Conservation (phyloP, 768 basidiomycete species). For the Dacryopinax spathularia region DNA sequence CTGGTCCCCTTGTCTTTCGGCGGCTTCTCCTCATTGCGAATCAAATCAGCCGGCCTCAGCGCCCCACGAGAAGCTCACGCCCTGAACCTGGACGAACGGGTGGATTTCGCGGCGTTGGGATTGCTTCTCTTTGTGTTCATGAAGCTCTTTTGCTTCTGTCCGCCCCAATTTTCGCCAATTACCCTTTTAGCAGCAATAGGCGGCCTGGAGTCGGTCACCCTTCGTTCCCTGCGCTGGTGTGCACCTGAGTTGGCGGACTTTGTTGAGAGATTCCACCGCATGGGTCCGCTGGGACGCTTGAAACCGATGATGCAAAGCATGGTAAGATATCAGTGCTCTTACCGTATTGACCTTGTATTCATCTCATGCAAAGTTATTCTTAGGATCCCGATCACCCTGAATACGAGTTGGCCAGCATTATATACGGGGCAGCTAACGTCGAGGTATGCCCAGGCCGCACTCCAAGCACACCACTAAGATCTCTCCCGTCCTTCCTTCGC, state of each 20-base stretch:
- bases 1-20: neutral
- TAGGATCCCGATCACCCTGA: neutral
- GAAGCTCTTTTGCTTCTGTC: neutral
- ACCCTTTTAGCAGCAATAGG: neutral
- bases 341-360: neutral
- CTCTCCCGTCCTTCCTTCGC: neutral
- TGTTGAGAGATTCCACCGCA: neutral
- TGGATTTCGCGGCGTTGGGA: neutral
- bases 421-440: neutral
- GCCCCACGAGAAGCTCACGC: neutral
- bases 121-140: neutral
- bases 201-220: neutral
- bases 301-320: neutral
- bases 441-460: no score
- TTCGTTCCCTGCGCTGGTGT: neutral
- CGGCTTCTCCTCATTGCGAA: neutral
- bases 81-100: neutral
- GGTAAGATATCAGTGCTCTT: neutral
- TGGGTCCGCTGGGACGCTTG: neutral
- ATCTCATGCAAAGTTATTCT: no score
- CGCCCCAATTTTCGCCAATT: neutral
- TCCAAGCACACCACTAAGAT: no score
- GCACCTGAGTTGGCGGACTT: neutral
- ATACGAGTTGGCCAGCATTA: neutral
- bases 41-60: neutral